Percentiles rank a stretch among this genome's conserved stretches.
These are phyloP conservation scores for Trametes villosa DNA, from an alignment of 768 basidiomycete genomes.

Conservation along the genomic window DNA sequence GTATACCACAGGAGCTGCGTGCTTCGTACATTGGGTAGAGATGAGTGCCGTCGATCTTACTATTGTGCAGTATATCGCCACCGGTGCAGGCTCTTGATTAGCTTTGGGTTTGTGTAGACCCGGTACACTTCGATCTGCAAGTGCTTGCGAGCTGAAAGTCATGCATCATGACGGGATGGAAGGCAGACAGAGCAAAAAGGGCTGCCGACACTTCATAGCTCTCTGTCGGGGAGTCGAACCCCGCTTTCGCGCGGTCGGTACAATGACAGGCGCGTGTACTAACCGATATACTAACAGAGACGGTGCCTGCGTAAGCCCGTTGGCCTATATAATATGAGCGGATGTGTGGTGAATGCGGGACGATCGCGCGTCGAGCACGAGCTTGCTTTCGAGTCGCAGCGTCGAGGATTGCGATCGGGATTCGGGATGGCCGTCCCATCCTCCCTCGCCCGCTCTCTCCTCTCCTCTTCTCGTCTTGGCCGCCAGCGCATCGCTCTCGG, in stretches of 20 bases:
- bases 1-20: too few species aligned
- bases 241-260: slow-evolving; percentile 37
- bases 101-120: too few species aligned
- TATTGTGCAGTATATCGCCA: not conserved
- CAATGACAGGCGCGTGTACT: slow-evolving; percentile 19
- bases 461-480: not conserved
- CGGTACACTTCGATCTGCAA: too few species aligned
- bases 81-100: too few species aligned
- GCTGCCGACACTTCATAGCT: too few species aligned
- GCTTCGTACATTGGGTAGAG: too few species aligned
- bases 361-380: not conserved
- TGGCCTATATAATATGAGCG: too few species aligned
- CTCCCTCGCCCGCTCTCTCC: not conserved
- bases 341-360: too few species aligned
- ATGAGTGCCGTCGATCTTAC: not conserved
- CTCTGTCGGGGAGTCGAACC: slow-evolving; percentile 40
- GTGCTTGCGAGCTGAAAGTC: too few species aligned
- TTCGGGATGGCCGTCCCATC: not conserved
- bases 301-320: too few species aligned
- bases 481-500: not conserved
- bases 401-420: not conserved
- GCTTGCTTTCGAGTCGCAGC: not conserved
- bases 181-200: too few species aligned
- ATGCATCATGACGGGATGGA: too few species aligned
- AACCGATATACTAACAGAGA: slow-evolving; percentile 23